Evolutionary conservation across 140 eudicot species (phyloP), one percentile per base, ranked within the genome.

Genomic region (Cichorium intybus): DNA sequence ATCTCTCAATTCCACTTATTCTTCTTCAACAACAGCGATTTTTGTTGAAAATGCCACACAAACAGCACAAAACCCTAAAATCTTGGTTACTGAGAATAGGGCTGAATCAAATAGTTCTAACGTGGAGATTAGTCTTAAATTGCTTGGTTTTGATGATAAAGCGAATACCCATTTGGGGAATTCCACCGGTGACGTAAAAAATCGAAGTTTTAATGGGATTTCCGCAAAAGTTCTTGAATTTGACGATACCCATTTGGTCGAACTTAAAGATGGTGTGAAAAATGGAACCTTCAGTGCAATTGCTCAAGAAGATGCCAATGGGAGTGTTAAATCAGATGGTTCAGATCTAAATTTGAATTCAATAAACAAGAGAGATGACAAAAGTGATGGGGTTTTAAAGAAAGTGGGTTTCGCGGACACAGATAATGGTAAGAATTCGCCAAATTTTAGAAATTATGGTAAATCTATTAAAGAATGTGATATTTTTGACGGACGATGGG

Each of bases 401-500:
- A 43, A 47, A 43, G 60, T 57, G 16, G 31, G 20, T 54, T 61
- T 41, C 1, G 4, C 41, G 16, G 72, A 23, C 28, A 16, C 20
- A 3, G 51, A 55, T 55, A 9, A 45, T 33, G 58, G 11, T 46
- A 45, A 56, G 10, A 29, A 52, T 5, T 50, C 57, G 61, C 50
- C 59, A 16, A 10, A 7, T 8, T 50, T 75, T 70, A 45, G 75
- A 24, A 59, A 60, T 39, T 34, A 8, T 43, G 23, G 69, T 33
- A 34, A 39, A 7, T 63, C 70, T 29, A 53, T 53, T n/a, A 64
- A 52, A 63, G 79, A 72, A 22, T 93, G 99, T 81, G 90, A 88
- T 59, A 67, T 88, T 0, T 93, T 76, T 70, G 71, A 88, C 85
- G 99, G 99, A 28, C 80, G 84, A 83, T 93, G 99, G 99, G 90